Percentiles rank a stretch among this genome's conserved stretches.
Evolutionary conservation across 2,329 filamentous ascomycete species (phyloP).

Genomic region (Talaromyces sp.): DNA sequence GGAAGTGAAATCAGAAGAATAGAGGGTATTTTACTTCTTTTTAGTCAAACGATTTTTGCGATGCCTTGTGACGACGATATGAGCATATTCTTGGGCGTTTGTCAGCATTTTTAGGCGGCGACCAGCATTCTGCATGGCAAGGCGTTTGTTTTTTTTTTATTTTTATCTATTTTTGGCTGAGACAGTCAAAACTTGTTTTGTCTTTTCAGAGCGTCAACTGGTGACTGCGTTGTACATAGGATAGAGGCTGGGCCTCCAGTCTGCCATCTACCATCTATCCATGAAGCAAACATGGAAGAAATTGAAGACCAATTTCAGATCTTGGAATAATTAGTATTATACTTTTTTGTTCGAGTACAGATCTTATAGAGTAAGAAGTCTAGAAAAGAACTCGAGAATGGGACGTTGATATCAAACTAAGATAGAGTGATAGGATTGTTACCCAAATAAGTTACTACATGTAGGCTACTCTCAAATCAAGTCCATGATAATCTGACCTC

Average conservation of each 20-base stretch:
- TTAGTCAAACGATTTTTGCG: not conserved
- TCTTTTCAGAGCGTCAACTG: not conserved
- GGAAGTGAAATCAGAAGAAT: conserved; percentile 1
- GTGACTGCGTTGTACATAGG: not conserved
- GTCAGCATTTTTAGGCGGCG: conserved; percentile 10
- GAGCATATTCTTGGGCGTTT: conserved; percentile 1
- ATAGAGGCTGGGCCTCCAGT: not conserved
- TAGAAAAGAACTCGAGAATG: no score
- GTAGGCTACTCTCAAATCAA: conserved; percentile 5
- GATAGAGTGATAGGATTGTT: no score
- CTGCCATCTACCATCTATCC: not conserved
- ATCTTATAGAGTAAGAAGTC: not conserved
- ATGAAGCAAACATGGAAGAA: not conserved
- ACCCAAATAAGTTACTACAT: no score
- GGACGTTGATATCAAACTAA: no score
- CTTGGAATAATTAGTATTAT: not conserved
- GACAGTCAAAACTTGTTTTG: not conserved
- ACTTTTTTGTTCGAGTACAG: not conserved
- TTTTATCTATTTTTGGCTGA: not conserved
- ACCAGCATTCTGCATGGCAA: conserved; percentile 9
- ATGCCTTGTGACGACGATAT: not conserved
- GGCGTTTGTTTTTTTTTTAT: conserved; percentile 9
- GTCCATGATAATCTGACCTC: conserved; percentile 29
- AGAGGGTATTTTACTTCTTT: not conserved
- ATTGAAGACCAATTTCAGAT: not conserved